These are phyloP conservation scores for Fimicolochytrium jonesii DNA, from an alignment of 192 early-diverging fungal genomes.

Conservation along the genomic window DNA sequence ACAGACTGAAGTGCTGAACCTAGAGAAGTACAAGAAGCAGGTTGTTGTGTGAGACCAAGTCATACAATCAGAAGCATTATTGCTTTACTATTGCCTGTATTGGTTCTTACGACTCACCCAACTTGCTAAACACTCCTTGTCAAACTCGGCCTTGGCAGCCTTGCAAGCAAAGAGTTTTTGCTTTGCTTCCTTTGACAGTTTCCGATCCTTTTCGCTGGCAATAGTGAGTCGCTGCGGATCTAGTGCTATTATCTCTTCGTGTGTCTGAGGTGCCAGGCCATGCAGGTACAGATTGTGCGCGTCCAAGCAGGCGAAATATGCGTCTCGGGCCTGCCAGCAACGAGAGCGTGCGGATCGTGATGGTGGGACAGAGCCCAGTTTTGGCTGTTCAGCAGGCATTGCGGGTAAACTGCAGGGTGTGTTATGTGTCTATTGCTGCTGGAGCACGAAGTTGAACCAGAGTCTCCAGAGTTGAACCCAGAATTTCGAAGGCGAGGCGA, in stretches of 20 bases:
- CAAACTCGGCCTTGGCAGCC: constrained; percentile 50
- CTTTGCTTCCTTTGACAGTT: constrained; percentile 27
- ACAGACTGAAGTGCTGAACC: constrained; percentile 41
- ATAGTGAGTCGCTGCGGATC: constrained; percentile 40
- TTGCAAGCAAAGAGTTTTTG: constrained; percentile 44
- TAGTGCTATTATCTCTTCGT: constrained; percentile 39
- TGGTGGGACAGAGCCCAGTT: constrained; percentile 42
- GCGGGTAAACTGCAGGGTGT: no score
- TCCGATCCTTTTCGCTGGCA: constrained; percentile 27
- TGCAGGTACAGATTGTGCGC: constrained; percentile 54
- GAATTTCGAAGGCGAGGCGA: no score
- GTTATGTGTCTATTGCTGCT: no score
- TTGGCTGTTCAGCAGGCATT: constrained; percentile 10
- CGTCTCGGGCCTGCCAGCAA: constrained; percentile 79
- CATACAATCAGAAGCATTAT: neutral
- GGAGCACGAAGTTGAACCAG: no score
- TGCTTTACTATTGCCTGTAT: no score
- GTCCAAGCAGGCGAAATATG: constrained; percentile 76
- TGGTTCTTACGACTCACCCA: constrained; percentile 71
- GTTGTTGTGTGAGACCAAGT: no score
- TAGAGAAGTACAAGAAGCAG: no score
- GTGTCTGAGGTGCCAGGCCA: constrained; percentile 29
- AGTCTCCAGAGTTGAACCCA: no score
- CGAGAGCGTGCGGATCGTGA: constrained; percentile 56
- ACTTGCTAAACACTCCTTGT: constrained; percentile 63